Evolutionary conservation across 768 basidiomycete genomes (phyloP).

Genomic region (Thelephora ganbajun): DNA sequence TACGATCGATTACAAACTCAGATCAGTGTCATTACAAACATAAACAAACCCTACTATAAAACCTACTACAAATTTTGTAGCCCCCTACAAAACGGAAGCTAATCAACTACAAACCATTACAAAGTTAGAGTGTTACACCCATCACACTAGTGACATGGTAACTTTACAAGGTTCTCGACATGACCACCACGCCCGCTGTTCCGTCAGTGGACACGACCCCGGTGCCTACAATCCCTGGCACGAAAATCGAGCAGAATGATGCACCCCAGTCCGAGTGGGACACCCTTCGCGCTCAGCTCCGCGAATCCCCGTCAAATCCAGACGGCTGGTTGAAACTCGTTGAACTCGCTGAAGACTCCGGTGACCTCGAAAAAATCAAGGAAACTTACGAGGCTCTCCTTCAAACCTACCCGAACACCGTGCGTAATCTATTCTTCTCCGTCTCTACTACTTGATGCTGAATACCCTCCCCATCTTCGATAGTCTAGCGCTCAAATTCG

Average conservation of each 20-base stretch:
- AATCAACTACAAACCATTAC: too few relatives aligned
- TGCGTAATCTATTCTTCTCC: constrained; percentile 32
- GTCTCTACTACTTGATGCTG: constrained; percentile 12
- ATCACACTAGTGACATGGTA: too few relatives aligned
- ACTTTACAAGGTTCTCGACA: neutral
- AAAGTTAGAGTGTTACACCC: too few relatives aligned
- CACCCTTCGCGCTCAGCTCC: constrained; percentile 40
- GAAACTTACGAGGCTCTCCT: constrained; percentile 73
- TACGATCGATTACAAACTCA: too few relatives aligned
- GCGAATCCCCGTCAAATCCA: constrained; percentile 60
- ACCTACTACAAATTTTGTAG: too few relatives aligned
- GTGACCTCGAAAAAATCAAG: constrained; percentile 70
- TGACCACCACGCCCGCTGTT: constrained; percentile 6
- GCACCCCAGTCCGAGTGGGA: constrained; percentile 54
- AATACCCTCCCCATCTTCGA: constrained; percentile 8
- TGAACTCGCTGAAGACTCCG: constrained; percentile 58
- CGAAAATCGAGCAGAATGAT: constrained; percentile 5
- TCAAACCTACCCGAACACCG: constrained; percentile 82
- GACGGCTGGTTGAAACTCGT: constrained; percentile 69
- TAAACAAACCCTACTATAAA: too few relatives aligned
- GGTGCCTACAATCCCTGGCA: constrained; percentile 6
- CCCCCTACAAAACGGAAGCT: too few relatives aligned
- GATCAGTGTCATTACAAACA: too few relatives aligned
- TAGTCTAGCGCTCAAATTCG: constrained; percentile 77
- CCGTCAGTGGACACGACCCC: constrained; percentile 10